Evolutionary conservation across 345 rosid species (phyloP).

Genomic region (Salix dunnii): DNA sequence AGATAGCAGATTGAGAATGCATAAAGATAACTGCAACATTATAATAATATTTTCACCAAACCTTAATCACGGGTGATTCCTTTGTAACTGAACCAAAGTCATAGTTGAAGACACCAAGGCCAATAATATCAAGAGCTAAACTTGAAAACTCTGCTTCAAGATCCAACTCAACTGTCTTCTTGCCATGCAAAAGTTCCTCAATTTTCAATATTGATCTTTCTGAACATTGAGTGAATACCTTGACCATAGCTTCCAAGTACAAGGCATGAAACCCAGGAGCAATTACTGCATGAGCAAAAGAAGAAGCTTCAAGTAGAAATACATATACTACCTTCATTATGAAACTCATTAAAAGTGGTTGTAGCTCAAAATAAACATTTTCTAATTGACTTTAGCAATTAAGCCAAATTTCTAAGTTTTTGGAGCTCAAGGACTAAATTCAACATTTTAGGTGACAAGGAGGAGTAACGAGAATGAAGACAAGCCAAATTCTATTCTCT

Average conservation of each 20-base stretch:
- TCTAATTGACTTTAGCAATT: too few relatives aligned
- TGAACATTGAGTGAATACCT: slow-evolving; percentile 69
- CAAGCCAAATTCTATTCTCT: too few relatives aligned
- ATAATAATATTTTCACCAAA: slow-evolving; percentile 16
- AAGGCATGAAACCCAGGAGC: slow-evolving; percentile 85
- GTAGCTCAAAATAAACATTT: too few relatives aligned
- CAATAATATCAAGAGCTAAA: slow-evolving; percentile 92
- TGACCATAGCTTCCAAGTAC: slow-evolving; percentile 90
- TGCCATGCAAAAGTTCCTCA: slow-evolving; percentile 56
- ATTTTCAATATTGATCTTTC: slow-evolving; percentile 64
- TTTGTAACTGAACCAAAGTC: slow-evolving; percentile 90
- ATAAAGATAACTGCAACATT: too few relatives aligned
- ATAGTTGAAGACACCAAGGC: slow-evolving; percentile 88
- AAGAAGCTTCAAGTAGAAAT: slow-evolving; percentile 2
- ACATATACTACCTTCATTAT: background rate
- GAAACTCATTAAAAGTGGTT: background rate
- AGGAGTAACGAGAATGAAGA: too few relatives aligned
- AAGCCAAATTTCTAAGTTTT: too few relatives aligned
- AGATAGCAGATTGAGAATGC: background rate
- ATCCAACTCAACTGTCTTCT: slow-evolving; percentile 59
- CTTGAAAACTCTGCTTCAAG: slow-evolving; percentile 93
- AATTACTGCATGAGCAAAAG: slow-evolving; percentile 47
- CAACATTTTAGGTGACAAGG: too few relatives aligned
- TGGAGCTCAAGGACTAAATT: too few relatives aligned
- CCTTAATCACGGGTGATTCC: slow-evolving; percentile 96